Evolutionary conservation across 2,329 filamentous ascomycete species (phyloP).

Genomic region (Drechslerella stenobrocha): DNA sequence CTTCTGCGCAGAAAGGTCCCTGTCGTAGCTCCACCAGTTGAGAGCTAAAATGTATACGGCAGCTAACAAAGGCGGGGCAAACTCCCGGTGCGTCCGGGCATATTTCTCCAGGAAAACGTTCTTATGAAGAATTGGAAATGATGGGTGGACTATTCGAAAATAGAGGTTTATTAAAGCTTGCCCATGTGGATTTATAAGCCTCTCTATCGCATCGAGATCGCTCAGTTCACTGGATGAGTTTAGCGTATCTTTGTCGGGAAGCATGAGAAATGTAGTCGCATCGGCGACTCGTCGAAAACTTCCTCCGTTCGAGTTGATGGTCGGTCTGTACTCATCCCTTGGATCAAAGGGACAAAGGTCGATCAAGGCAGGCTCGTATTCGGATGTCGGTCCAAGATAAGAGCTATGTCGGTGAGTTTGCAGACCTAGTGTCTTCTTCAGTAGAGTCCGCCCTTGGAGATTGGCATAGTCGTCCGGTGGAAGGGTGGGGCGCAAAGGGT

Average conservation of each 20-base stretch:
- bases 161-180: conserved; percentile 76
- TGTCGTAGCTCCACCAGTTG: conserved; percentile 66
- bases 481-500: conserved; percentile 45
- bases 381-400: conserved; percentile 80
- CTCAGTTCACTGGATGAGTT: conserved; percentile 70
- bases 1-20: conserved; percentile 58
- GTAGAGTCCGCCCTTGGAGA: conserved; percentile 35
- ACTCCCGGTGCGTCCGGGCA: conserved; percentile 62
- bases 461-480: conserved; percentile 46
- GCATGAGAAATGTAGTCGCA: conserved; percentile 76
- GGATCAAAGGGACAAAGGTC: conserved; percentile 78
- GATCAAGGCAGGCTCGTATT: conserved; percentile 81
- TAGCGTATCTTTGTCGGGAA: conserved; percentile 73
- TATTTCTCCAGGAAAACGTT: conserved; percentile 67
- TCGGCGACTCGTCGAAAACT: conserved; percentile 75
- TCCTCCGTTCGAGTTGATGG: conserved; percentile 60
- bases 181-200: conserved; percentile 75
- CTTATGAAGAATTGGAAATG: conserved; percentile 65
- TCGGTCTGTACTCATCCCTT: conserved; percentile 75
- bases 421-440: conserved; percentile 64
- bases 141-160: conserved; percentile 68
- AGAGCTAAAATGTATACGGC: conserved; percentile 67
- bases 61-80: conserved; percentile 64
- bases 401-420: conserved; percentile 78
- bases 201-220: conserved; percentile 66